Percentiles rank a stretch among this genome's conserved stretches.
phyloP scores from a whole-genome alignment of 2,329 filamentous ascomycete genomes.

The Trichophyton equinum region DNA sequence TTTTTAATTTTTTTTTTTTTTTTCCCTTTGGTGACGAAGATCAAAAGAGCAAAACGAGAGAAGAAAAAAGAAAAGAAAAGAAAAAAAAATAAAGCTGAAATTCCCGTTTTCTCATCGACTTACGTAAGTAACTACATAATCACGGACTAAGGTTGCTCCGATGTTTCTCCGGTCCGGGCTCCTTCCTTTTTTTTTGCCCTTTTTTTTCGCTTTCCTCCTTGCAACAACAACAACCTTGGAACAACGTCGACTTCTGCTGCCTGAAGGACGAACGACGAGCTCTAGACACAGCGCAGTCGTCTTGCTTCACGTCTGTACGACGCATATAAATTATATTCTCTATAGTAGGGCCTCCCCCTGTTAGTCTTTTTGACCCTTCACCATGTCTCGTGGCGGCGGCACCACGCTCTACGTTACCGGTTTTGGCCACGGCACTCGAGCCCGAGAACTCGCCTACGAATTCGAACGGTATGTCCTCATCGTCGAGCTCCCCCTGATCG shows the following conservation, averaged over 20 bases:
- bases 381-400: constrained; percentile 75
- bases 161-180: neutral
- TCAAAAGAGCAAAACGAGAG: neutral
- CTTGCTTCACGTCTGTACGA: neutral
- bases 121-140: neutral
- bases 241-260: neutral
- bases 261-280: neutral
- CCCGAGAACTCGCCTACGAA: constrained; percentile 98
- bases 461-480: constrained; percentile 94
- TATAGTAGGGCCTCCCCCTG: neutral
- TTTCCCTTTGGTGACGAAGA: too few relatives aligned
- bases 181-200: neutral
- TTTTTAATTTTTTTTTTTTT: neutral
- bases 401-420: constrained; percentile 97
- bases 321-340: neutral
- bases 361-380: constrained; percentile 11
- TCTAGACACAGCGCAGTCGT: neutral
- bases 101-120: neutral
- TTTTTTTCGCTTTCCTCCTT: constrained; percentile 4
- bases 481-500: constrained; percentile 19
- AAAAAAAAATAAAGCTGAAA: neutral
- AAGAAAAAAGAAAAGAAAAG: neutral
- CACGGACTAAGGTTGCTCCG: neutral
- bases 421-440: constrained; percentile 97
- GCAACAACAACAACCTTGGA: neutral